Evolutionary conservation across 2,329 filamentous ascomycete genomes (phyloP), one percentile per base, ranked within the genome.

Genomic region (Pseudophaeomoniella oleicola): DNA sequence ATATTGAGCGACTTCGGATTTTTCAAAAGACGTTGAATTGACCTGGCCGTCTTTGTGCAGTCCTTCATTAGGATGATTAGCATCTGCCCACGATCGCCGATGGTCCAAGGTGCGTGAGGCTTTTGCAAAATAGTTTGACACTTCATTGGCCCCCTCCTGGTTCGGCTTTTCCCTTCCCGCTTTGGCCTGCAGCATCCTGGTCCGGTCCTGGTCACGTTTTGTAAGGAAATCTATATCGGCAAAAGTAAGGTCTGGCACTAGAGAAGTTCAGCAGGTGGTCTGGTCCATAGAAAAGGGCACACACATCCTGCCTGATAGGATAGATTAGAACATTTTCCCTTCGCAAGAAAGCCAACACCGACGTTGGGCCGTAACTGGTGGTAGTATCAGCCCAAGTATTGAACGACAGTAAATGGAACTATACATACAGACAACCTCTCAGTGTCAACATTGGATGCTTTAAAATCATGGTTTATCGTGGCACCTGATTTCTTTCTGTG

Each of bases 161-260:
- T 36, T 16, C 16, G 14, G n/a, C 16, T 35, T 19, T 18, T 35
- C 19, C n/a, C 19, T 4, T 10, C n/a, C 30, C 12, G 14, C 11
- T 19, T 36, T 18, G 4, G 5, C 11, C 4, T n/a, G 10, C 14
- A 30, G 14, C 16, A n/a, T 11, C 13, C 10, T 36, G 12, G 19
- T 18, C 11, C 12, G 10, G 10, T 30, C 10, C 4, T 36, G n/a
- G 12, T 29, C 30, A n/a, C 31, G 44, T 13, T 39, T 44, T 15
- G 34, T 39, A 14, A 48, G 42, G 34, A 47, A 49, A 5, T 30
- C 33, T 46, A 48, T 48, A 17, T 46, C 42, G 4, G 47, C 38
- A 31, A 49, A 49, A 4, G 44, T 39, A n/a, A 49, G 41, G 33
- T 48, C 47, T 11, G 44, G 46, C n/a, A 47, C 14, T 34, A 14